Evolutionary conservation across 2,329 filamentous ascomycete species (phyloP).

Genomic region (Fusarium veterinarium): DNA sequence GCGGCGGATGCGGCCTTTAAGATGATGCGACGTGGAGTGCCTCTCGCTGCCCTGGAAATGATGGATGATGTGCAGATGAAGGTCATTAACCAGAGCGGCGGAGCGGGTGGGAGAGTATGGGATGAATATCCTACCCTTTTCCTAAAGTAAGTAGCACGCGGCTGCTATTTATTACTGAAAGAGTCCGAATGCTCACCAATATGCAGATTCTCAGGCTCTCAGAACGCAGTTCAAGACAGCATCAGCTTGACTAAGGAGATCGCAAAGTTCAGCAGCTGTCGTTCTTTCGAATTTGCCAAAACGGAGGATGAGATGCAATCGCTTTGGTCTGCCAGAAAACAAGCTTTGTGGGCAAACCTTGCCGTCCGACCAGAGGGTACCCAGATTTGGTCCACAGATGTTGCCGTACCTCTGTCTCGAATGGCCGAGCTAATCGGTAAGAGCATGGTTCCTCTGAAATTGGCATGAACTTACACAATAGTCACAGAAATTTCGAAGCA

Average conservation of each 20-base stretch:
- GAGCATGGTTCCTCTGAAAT: background rate
- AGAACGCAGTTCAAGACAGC: slow-evolving; percentile 68
- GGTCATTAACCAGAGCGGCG: slow-evolving; percentile 53
- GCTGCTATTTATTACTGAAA: background rate
- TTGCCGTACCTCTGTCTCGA: background rate
- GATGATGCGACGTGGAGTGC: slow-evolving; percentile 73
- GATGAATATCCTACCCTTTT: slow-evolving; percentile 78
- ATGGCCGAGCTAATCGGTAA: background rate
- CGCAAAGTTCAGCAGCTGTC: slow-evolving; percentile 44
- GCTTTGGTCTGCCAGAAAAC: background rate
- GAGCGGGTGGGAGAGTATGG: slow-evolving; percentile 68
- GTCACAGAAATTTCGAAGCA: background rate
- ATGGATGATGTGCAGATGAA: slow-evolving; percentile 75
- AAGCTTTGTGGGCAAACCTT: background rate
- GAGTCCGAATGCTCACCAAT: background rate
- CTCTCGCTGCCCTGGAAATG: slow-evolving; percentile 73
- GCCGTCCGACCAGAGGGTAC: background rate
- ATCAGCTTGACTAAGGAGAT: slow-evolving; percentile 68
- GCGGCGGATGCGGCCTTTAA: slow-evolving; percentile 73
- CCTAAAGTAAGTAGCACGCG: slow-evolving; percentile 63
- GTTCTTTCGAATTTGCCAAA: background rate
- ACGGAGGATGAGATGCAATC: background rate
- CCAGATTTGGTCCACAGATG: background rate
- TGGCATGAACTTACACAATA: background rate
- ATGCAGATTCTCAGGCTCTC: slow-evolving; percentile 70